Evolutionary conservation across 768 basidiomycete species (phyloP).

Genomic region (Dioszegia aurantiaca): DNA sequence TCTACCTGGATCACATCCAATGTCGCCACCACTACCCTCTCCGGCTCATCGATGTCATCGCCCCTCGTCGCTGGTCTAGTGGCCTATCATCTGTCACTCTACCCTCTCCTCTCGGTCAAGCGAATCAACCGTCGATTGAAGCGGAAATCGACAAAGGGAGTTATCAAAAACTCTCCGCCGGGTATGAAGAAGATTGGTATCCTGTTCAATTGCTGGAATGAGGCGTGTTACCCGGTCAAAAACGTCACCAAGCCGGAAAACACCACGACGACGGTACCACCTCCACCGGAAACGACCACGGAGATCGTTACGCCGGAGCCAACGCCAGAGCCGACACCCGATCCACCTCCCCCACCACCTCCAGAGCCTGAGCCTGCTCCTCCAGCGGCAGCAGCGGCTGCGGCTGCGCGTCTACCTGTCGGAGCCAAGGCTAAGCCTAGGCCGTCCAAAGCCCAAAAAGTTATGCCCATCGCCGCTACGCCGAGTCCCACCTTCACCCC

Average conservation of each 20-base stretch:
- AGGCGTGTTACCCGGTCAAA: slow-evolving; percentile 10
- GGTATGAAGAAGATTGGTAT: slow-evolving; percentile 15
- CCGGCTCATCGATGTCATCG: slow-evolving; percentile 16
- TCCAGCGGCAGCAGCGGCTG: slow-evolving; percentile 1
- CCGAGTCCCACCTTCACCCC: background rate
- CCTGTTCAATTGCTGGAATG: slow-evolving; percentile 17
- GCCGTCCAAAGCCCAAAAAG: slow-evolving; percentile 1
- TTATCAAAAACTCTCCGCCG: slow-evolving; percentile 11
- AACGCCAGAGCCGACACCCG: slow-evolving; percentile 7
- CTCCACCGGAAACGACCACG: background rate
- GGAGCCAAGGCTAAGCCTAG: slow-evolving; percentile 2
- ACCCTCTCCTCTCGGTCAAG: slow-evolving; percentile 17
- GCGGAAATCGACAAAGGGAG: slow-evolving; percentile 1
- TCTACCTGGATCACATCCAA: slow-evolving; percentile 16
- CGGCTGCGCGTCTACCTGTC: background rate
- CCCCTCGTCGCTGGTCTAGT: slow-evolving; percentile 13
- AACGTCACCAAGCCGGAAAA: slow-evolving; percentile 4
- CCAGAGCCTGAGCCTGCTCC: slow-evolving; percentile 10
- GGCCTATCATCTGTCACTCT: slow-evolving; percentile 15
- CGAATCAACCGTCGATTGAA: slow-evolving; percentile 13
- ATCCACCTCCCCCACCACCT: no score
- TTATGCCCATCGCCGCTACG: background rate
- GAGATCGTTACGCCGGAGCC: slow-evolving; percentile 7
- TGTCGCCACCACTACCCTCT: slow-evolving; percentile 13
- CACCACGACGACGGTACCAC: no score